Evolutionary conservation across 495 filamentous ascomycete genomes (phyloP).

Genomic region (Penicillium odoratum): DNA sequence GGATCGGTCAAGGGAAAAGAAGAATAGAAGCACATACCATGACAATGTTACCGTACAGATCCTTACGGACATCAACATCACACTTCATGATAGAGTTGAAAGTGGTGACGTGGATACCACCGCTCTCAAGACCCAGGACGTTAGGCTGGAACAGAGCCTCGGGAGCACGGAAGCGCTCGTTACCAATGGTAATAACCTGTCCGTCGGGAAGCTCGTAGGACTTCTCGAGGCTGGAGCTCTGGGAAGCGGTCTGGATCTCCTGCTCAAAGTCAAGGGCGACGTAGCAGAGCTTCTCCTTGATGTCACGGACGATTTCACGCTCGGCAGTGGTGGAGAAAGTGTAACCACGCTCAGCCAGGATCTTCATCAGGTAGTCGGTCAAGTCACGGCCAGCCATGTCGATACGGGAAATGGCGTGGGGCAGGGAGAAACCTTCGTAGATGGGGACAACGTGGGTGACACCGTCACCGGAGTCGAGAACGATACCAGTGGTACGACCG

Average conservation of each 20-base stretch:
- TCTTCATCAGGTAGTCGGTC: slow-evolving; percentile 99
- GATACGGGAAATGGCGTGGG: slow-evolving; percentile 98
- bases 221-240: slow-evolving; percentile 98
- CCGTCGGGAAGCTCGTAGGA: slow-evolving; percentile 99
- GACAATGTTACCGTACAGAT: slow-evolving; percentile 99
- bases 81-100: slow-evolving; percentile 99
- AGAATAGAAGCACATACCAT: slow-evolving; percentile 66
- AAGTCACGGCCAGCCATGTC: slow-evolving; percentile 99
- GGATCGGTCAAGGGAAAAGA: slow-evolving; percentile 7
- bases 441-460: slow-evolving; percentile 99
- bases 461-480: slow-evolving; percentile 99
- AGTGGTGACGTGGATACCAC: slow-evolving; percentile 98
- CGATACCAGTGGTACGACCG: slow-evolving; percentile 99
- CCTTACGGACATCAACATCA: slow-evolving; percentile 99
- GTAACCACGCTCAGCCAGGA: slow-evolving; percentile 97
- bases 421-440: slow-evolving; percentile 99
- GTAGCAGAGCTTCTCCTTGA: slow-evolving; percentile 99
- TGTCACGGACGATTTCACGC: slow-evolving; percentile 99
- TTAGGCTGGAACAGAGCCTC: slow-evolving; percentile 99
- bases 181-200: slow-evolving; percentile 99
- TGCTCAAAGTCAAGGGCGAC: slow-evolving; percentile 99
- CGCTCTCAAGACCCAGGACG: slow-evolving; percentile 95
- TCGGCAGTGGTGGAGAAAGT: slow-evolving; percentile 99
- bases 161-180: slow-evolving; percentile 99
- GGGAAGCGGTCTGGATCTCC: slow-evolving; percentile 99